A percentile compares a stretch with the other conserved stretches of the same genome.
Conservation (phyloP, 2,329 filamentous ascomycete species). For the Penicillium psychrosexuale region DNA sequence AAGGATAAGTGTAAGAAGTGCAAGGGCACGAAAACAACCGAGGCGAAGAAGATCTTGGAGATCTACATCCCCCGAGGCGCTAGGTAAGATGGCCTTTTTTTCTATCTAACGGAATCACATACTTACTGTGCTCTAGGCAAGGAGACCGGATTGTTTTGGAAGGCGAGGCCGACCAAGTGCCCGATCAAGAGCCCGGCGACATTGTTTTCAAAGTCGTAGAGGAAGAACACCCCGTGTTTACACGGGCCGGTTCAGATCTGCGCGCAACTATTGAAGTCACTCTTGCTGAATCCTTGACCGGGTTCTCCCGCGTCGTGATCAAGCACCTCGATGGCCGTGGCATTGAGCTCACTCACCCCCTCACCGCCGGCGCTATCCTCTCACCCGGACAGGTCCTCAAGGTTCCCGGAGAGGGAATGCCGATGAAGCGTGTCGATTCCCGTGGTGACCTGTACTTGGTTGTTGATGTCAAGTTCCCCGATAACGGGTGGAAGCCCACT, state of each 20-base stretch:
- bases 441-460: constrained; percentile 85
- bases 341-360: constrained; percentile 73
- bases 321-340: constrained; percentile 92
- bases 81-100: constrained; percentile 44
- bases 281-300: constrained; percentile 77
- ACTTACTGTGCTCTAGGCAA: constrained; percentile 47
- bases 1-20: constrained; percentile 99
- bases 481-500: constrained; percentile 75
- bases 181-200: constrained; percentile 84
- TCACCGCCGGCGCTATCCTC: constrained; percentile 74
- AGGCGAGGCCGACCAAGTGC: constrained; percentile 90
- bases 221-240: constrained; percentile 75
- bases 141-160: constrained; percentile 87
- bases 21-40: constrained; percentile 83
- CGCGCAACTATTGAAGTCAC: constrained; percentile 77
- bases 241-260: constrained; percentile 78
- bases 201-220: constrained; percentile 88
- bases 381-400: constrained; percentile 82
- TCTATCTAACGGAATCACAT: not conserved
- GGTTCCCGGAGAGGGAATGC: constrained; percentile 90
- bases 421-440: constrained; percentile 75
- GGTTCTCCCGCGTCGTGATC: constrained; percentile 85
- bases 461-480: constrained; percentile 83
- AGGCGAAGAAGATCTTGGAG: constrained; percentile 91
- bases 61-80: constrained; percentile 91